A percentile compares a stretch with the other conserved stretches of the same genome.
phyloP scores from a whole-genome alignment of 768 basidiomycete species.

The Termitomyces sp. region DNA sequence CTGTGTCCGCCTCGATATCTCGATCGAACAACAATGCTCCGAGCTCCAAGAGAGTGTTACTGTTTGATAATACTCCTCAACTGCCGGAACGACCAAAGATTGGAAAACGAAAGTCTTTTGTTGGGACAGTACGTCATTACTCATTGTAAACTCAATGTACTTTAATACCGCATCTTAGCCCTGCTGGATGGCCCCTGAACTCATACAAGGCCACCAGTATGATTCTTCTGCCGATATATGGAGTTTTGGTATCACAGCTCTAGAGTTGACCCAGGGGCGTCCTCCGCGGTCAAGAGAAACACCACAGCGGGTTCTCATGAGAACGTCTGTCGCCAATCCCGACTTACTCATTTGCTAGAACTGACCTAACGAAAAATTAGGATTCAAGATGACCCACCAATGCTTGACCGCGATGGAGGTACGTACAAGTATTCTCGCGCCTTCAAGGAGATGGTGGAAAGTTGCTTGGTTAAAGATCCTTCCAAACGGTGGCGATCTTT shows the following conservation, averaged over 20 bases:
- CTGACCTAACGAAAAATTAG: conserved; percentile 25
- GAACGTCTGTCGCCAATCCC: conserved; percentile 41
- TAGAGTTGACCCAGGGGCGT: conserved; percentile 83
- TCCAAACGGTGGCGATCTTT: conserved; percentile 46
- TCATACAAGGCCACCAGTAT: conserved; percentile 80
- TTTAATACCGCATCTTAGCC: conserved; percentile 38
- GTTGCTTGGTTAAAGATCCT: conserved; percentile 84
- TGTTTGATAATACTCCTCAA: conserved; percentile 26
- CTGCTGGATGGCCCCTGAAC: conserved; percentile 96
- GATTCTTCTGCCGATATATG: conserved; percentile 90
- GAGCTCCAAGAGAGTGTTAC: conserved; percentile 23
- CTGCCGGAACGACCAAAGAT: conserved; percentile 35
- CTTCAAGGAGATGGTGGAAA: conserved; percentile 80
- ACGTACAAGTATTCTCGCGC: conserved; percentile 69
- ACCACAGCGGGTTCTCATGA: conserved; percentile 66
- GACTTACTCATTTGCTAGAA: neutral
- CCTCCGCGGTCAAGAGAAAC: conserved; percentile 80
- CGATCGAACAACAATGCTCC: conserved; percentile 12
- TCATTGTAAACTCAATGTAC: neutral
- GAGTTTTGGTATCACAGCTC: conserved; percentile 94
- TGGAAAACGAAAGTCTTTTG: conserved; percentile 86
- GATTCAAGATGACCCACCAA: conserved; percentile 74
- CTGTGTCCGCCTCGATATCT: conserved; percentile 23
- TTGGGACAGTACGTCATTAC: conserved; percentile 67
- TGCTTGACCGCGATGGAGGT: conserved; percentile 67